Base-by-base conservation (phyloP, 2,329 filamentous ascomycete genomes). In the Aspergillus alliaceus region DNA sequence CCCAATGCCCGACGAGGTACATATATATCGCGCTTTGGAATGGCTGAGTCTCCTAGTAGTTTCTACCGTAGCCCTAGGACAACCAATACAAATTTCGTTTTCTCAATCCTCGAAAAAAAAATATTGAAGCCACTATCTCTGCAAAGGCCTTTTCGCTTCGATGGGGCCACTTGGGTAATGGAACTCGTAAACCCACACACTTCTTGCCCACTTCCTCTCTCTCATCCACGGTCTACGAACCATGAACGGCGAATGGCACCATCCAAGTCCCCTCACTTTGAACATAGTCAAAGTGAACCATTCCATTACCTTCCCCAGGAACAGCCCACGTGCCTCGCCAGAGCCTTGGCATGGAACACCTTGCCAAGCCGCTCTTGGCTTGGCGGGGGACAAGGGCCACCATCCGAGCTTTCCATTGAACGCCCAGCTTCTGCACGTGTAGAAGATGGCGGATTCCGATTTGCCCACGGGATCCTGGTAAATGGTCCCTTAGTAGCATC, bases 371-470 rank as follows among this genome's bases (percentile, higher is more conserved):
- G 6, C 34, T 22, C 12, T 27, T 40, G 48, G 40, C 53, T 56
- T 59, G 57, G 57, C 57, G 35, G 27, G 20, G 25, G 18, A 32
- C 37, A 44, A 34, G 15, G 22, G 35, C 46, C 46, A 22, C 24
- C 39, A 34, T 37, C 51, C 44, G 42, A 51, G 56, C 51, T 58
- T 51, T 52, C 27, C 46, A 53, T 24, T 25, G 35, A 47, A 39
- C 39, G 46, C 35, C 34, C 47, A 31, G 32, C 31, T 40, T 51
- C 57, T 35, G 56, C 61, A 64, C 61, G 59, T 64, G 61, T 56
- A 54, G 35, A 53, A 9, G 25, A 50, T 48, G n/a, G 11, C 6
- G 11, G 9, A 24, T 49, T 57, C 40, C 53, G 15, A 63, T 63
- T 63, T 56, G 61, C 40, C 37, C 47, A n/a, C 11, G n/a, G 6